Conservation (phyloP, 2,329 filamentous ascomycete species). For the Paracamarosporium sp. region DNA sequence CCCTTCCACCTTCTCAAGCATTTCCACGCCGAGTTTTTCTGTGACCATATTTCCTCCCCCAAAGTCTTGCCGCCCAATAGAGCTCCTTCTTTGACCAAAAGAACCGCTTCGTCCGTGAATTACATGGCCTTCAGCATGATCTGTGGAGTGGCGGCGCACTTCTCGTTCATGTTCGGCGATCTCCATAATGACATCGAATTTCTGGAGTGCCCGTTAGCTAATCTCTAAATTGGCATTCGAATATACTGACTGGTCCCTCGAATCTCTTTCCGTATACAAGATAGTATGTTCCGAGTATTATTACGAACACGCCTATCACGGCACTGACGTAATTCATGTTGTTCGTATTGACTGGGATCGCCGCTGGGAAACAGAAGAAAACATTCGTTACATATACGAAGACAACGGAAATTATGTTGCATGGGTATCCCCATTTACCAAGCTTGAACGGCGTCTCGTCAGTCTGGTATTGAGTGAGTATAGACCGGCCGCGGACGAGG, state of each 20-base stretch:
- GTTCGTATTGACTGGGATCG: constrained; percentile 7
- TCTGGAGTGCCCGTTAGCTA: not conserved
- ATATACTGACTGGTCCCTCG: constrained; percentile 3
- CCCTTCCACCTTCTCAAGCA: not conserved
- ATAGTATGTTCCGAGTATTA: constrained; percentile 3
- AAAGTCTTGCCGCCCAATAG: not conserved
- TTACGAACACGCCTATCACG: constrained; percentile 12
- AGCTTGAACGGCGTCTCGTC: constrained; percentile 17
- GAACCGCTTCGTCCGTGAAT: not conserved
- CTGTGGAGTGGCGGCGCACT: not conserved
- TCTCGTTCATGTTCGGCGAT: not conserved
- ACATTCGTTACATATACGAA: constrained; percentile 15
- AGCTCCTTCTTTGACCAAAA: not conserved
- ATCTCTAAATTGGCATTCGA: not conserved
- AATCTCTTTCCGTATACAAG: constrained; percentile 13
- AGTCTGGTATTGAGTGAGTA: constrained; percentile 10
- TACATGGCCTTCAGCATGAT: not conserved
- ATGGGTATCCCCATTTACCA: constrained; percentile 10
- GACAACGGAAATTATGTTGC: constrained; percentile 12
- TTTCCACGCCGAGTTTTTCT: not conserved
- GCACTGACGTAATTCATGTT: constrained; percentile 18
- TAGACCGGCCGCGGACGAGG: constrained; percentile 14
- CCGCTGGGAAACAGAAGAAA: constrained; percentile 17
- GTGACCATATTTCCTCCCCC: not conserved
- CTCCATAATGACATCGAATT: constrained; percentile 5